Evolutionary conservation across 1,284 basidiomycete species (phyloP).

Genomic region (Cryptococcus hybrid): DNA sequence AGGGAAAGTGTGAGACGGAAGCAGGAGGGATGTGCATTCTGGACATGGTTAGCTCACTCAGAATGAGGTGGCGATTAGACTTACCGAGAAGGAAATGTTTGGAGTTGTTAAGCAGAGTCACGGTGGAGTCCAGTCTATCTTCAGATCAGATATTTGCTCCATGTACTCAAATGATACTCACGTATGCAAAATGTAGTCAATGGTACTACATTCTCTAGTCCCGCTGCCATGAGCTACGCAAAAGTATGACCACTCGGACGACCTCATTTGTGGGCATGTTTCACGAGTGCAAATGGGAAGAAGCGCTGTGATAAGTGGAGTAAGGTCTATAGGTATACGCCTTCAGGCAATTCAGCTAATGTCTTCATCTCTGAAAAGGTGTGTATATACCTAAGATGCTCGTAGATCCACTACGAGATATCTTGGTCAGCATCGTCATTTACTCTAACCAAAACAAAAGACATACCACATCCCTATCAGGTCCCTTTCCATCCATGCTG

Average conservation of each 20-base stretch:
- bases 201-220: slow-evolving; percentile 81
- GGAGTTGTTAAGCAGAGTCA: slow-evolving; percentile 86
- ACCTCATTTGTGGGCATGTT: slow-evolving; percentile 94
- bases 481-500: slow-evolving; percentile 50
- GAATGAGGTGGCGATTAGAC: slow-evolving; percentile 11
- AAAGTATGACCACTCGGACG: slow-evolving; percentile 92
- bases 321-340: slow-evolving; percentile 87
- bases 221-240: slow-evolving; percentile 75
- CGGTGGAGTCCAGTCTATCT: slow-evolving; percentile 88
- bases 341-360: slow-evolving; percentile 50
- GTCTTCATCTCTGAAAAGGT: not conserved
- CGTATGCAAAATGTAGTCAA: slow-evolving; percentile 96
- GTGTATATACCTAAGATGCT: slow-evolving; percentile 76
- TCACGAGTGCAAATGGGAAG: slow-evolving; percentile 78
- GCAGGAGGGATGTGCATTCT: slow-evolving; percentile 75
- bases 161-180: slow-evolving; percentile 21
- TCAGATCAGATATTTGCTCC: slow-evolving; percentile 61
- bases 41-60: not conserved
- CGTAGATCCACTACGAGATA: slow-evolving; percentile 76
- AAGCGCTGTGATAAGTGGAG: slow-evolving; percentile 81
- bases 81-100: slow-evolving; percentile 80
- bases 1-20: slow-evolving; percentile 82
- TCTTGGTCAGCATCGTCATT: not conserved
- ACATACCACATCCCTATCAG: slow-evolving; percentile 52
- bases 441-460: not conserved